Conservation (phyloP, 176 grass and related monocot genomes). For the Zoysia pacifica region DNA sequence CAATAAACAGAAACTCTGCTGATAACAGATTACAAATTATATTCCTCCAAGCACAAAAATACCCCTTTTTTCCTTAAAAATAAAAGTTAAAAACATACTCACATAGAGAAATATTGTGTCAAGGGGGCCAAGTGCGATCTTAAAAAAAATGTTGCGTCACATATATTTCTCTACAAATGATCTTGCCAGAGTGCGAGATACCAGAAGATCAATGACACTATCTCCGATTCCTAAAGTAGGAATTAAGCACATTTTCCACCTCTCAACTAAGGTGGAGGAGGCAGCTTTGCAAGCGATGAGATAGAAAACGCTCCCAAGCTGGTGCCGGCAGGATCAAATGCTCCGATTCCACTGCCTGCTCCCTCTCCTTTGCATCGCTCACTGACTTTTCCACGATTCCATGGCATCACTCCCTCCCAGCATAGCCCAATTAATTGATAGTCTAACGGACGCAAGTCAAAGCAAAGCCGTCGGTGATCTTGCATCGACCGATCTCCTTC, state of each 20-base stretch:
- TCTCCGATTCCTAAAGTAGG: neutral
- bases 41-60: neutral
- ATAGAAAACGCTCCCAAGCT: constrained; percentile 32
- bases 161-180: no score
- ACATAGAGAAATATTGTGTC: no score
- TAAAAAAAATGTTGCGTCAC: no score
- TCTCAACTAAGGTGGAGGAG: neutral
- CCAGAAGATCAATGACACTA: neutral
- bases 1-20: neutral
- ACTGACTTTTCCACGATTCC: constrained; percentile 19
- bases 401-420: constrained; percentile 1
- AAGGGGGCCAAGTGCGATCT: no score
- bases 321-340: constrained; percentile 16
- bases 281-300: constrained; percentile 34
- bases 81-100: neutral
- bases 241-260: neutral
- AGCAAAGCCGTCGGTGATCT: neutral
- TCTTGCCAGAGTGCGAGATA: neutral
- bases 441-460: neutral
- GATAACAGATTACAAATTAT: neutral
- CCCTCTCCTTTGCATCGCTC: constrained; percentile 27
- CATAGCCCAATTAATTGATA: neutral
- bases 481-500: neutral
- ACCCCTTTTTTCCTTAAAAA: neutral
- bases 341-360: neutral